Base-by-base conservation (phyloP, 495 filamentous ascomycete species). In the Penicillium turbatum region DNA sequence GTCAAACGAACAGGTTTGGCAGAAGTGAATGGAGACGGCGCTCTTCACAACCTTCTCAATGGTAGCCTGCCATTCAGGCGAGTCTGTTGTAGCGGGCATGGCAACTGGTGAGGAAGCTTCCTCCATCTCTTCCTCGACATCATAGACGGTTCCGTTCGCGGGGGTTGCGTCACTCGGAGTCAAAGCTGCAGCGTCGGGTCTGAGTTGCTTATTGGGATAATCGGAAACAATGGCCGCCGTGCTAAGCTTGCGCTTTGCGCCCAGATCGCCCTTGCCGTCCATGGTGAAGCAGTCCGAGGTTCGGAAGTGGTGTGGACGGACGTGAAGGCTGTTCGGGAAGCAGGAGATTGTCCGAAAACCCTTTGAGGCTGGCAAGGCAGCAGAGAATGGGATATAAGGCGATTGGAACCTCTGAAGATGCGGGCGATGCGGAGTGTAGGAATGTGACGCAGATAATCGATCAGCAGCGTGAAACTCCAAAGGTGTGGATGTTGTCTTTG, bases 21-120 rank as follows among this genome's bases (percentile, higher is more conserved):
- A 97, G 76, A 99, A 99, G 55, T 95, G 89, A 67, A 99, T 97
- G 11, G 90, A 95, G 29, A 99, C 95, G 1, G 97, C 93, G 48
- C 87, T 95, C 56, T 82, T 81, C 19, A 99, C 92, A 2, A 97
- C 95, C 37, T 80, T 83, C 74, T 97, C 90, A 57, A 99, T 96
- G 3, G 92, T 96, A 11, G 83, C 86, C 67, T 97, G 95, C 93
- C 93, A 99, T 71, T 98, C 95, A 26, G 87, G 89, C 8, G 90
- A 92, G 60, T 98, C 92, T 35, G 88, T 82, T 30, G 83, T 76
- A 1, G 81, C 79, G 42, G 78, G 67, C 6, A 69, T 66, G 54
- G 79, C 61, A 5, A 74, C 55, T 38, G 79, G 43, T 32, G 73
- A 43, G 15, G 63, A 65, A 13, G 72, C 68, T 43, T 80, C 79